phyloP scores from a whole-genome alignment of 495 filamentous ascomycete species.

The Lasiosphaeria ovina region DNA sequence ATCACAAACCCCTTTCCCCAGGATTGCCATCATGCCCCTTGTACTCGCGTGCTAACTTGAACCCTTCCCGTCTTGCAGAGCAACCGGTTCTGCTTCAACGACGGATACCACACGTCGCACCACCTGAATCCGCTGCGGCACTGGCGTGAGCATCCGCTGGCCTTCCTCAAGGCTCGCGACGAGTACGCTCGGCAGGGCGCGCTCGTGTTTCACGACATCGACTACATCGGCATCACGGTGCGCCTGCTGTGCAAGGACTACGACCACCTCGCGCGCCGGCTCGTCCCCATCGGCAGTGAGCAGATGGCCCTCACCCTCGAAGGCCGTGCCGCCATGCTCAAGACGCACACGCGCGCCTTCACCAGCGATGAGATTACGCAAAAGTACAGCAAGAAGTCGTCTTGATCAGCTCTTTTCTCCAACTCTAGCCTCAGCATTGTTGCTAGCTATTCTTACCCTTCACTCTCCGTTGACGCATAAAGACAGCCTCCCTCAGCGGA shows the following conservation, averaged over 20 bases:
- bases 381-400: slow-evolving; percentile 33
- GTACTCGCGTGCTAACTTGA: neutral
- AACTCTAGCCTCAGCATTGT: too few relatives aligned
- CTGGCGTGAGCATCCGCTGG: slow-evolving; percentile 70
- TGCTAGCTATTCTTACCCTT: too few relatives aligned
- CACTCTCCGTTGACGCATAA: too few relatives aligned
- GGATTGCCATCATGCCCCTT: neutral
- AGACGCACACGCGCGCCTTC: slow-evolving; percentile 60
- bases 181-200: slow-evolving; percentile 59
- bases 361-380: slow-evolving; percentile 53
- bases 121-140: slow-evolving; percentile 71
- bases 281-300: slow-evolving; percentile 64
- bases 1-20: neutral
- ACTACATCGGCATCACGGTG: slow-evolving; percentile 69
- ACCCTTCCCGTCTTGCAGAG: slow-evolving; percentile 38
- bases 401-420: neutral
- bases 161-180: slow-evolving; percentile 59
- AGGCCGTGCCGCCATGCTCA: slow-evolving; percentile 60
- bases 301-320: slow-evolving; percentile 60
- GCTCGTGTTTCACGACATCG: slow-evolving; percentile 66
- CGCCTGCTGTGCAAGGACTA: slow-evolving; percentile 64
- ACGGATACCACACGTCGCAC: slow-evolving; percentile 78
- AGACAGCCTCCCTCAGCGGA: too few relatives aligned
- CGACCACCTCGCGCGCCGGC: slow-evolving; percentile 55
- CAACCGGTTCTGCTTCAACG: slow-evolving; percentile 76